A percentile compares a stretch with the other conserved stretches of the same genome.
Conservation (phyloP, 208 protist species). For the Crithidia acanthocephali region DNA sequence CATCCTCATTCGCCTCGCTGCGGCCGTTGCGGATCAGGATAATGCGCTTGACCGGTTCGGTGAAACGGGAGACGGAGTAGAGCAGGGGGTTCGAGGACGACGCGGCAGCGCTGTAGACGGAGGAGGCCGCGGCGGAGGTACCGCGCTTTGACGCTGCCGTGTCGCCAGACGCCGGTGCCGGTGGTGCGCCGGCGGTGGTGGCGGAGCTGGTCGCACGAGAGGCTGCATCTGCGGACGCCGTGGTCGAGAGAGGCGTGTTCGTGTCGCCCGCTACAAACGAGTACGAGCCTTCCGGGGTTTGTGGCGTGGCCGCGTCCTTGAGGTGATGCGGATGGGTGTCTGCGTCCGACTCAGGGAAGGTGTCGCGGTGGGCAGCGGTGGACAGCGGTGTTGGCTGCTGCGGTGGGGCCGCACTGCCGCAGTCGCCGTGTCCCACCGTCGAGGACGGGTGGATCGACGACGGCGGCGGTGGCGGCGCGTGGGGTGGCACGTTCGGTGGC, state of each 20-base stretch:
- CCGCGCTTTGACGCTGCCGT: not conserved
- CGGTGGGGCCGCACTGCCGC: too few species aligned
- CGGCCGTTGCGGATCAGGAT: constrained; percentile 87
- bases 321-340: too few species aligned
- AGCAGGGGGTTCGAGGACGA: constrained; percentile 21
- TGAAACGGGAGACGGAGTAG: constrained; percentile 41
- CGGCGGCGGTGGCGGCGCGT: constrained; percentile 4
- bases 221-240: too few species aligned
- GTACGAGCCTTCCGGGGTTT: too few species aligned
- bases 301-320: too few species aligned
- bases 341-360: too few species aligned
- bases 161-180: too few species aligned
- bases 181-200: too few species aligned
- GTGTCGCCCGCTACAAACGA: too few species aligned
- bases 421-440: not conserved
- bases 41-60: constrained; percentile 89
- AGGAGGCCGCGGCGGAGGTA: not conserved
- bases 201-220: too few species aligned
- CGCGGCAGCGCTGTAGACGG: not conserved
- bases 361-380: not conserved
- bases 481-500: constrained; percentile 9
- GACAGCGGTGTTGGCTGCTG: not conserved
- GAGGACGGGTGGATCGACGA: not conserved
- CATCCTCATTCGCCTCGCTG: constrained; percentile 79
- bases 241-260: too few species aligned